phyloP scores from a whole-genome alignment of 768 basidiomycete species.

The Hirschioporus abietinus region DNA sequence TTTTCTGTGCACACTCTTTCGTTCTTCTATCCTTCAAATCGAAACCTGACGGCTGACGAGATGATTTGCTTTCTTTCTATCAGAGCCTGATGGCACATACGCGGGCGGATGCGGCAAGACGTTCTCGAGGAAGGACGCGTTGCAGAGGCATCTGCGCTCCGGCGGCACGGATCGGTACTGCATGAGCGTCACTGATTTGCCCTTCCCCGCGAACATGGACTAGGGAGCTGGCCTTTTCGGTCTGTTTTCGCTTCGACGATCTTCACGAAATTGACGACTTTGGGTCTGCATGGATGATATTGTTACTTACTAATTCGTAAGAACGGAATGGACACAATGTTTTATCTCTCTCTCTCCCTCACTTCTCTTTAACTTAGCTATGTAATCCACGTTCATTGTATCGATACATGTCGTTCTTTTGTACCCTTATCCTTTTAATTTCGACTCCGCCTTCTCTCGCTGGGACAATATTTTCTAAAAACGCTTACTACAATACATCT shows the following conservation, averaged over 20 bases:
- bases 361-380: not conserved
- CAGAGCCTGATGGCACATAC: not conserved
- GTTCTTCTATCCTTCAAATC: not conserved
- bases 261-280: not conserved
- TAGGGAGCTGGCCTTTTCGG: not conserved
- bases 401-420: not conserved
- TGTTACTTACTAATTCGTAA: not conserved
- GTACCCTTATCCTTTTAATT: not conserved
- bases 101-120: constrained; percentile 23
- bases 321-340: not conserved
- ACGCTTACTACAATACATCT: not conserved
- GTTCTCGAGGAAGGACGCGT: constrained; percentile 34
- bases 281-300: not conserved
- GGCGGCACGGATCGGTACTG: not conserved
- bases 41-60: not conserved
- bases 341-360: not conserved
- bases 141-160: constrained; percentile 30
- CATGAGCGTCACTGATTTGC: not conserved
- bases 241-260: not conserved
- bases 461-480: not conserved
- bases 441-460: not conserved
- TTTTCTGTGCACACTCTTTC: too few species aligned
- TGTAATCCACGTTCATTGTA: not conserved
- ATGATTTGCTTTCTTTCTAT: too few species aligned
- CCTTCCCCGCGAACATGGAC: not conserved